Percentiles rank a stretch among this genome's conserved stretches.
These are phyloP conservation scores for Thraustochytrium aureum DNA, from an alignment of 352 stramenopile genomes.

Conservation along the genomic window DNA sequence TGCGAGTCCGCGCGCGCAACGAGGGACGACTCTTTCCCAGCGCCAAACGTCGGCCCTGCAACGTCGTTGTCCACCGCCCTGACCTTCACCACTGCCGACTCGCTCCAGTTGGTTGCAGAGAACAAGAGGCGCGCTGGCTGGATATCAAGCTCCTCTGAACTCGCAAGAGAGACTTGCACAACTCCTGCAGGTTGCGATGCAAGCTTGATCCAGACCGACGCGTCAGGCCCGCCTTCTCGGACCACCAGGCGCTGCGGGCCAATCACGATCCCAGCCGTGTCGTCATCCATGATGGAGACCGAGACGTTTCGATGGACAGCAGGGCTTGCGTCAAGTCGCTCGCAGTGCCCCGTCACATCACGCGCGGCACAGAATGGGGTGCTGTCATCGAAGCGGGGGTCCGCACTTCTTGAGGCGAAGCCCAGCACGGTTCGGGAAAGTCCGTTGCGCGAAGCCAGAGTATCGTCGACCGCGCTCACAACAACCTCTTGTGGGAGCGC, in stretches of 20 bases:
- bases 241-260: not conserved
- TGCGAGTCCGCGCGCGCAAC: not conserved
- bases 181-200: not conserved
- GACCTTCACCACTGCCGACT: slow-evolving; percentile 1
- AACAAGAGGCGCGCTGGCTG: not conserved
- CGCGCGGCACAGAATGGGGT: not conserved
- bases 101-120: not conserved
- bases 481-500: slow-evolving; percentile 19
- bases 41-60: not conserved
- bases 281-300: slow-evolving; percentile 17
- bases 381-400: slow-evolving; percentile 16
- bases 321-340: not conserved
- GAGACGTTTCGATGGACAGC: slow-evolving; percentile 16
- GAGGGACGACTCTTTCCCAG: not conserved
- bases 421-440: slow-evolving; percentile 4
- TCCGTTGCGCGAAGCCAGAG: not conserved
- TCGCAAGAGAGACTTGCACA: not conserved
- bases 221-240: not conserved
- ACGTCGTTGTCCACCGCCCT: slow-evolving; percentile 19
- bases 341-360: not conserved
- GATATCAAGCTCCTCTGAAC: not conserved
- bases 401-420: not conserved
- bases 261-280: not conserved
- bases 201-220: not conserved
- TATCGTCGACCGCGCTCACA: not conserved